Percentiles rank a stretch among this genome's conserved stretches.
Evolutionary conservation across 2,329 filamentous ascomycete genomes (phyloP).

Genomic region (Acarospora socialis): DNA sequence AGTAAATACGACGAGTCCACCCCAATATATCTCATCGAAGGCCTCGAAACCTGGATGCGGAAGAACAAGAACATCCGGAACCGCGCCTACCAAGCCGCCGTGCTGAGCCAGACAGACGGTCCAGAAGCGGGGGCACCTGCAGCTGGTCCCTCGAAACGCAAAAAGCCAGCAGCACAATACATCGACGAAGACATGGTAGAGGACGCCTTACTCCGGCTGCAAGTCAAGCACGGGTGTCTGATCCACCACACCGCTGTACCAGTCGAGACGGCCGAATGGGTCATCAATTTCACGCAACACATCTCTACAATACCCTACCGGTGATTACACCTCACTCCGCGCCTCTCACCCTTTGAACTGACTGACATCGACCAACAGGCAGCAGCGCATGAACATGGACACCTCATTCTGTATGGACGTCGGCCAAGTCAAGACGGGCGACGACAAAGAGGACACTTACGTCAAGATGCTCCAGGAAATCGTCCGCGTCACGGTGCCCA

Average conservation of each 20-base stretch:
- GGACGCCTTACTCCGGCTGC: constrained; percentile 54
- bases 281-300: constrained; percentile 61
- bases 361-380: constrained; percentile 7
- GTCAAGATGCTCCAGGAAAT: constrained; percentile 65
- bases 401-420: constrained; percentile 65
- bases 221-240: constrained; percentile 50
- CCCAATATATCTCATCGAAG: constrained; percentile 59
- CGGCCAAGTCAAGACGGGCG: constrained; percentile 60
- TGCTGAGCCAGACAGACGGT: constrained; percentile 36
- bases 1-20: constrained; percentile 37
- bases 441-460: constrained; percentile 52
- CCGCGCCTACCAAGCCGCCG: constrained; percentile 50
- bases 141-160: constrained; percentile 16
- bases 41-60: constrained; percentile 49
- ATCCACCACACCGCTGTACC: constrained; percentile 53
- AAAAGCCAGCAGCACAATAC: constrained; percentile 33
- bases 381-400: constrained; percentile 31
- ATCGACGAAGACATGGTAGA: constrained; percentile 57
- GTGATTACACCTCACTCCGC: constrained; percentile 18
- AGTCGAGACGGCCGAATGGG: constrained; percentile 57
- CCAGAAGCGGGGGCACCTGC: constrained; percentile 19
- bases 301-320: constrained; percentile 64
- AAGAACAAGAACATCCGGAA: constrained; percentile 56
- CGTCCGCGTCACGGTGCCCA: constrained; percentile 52
- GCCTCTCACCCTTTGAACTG: neutral